A percentile compares a stretch with the other conserved stretches of the same genome.
phyloP scores from a whole-genome alignment of 2,329 filamentous ascomycete genomes.

The Paradendryphiella salina region DNA sequence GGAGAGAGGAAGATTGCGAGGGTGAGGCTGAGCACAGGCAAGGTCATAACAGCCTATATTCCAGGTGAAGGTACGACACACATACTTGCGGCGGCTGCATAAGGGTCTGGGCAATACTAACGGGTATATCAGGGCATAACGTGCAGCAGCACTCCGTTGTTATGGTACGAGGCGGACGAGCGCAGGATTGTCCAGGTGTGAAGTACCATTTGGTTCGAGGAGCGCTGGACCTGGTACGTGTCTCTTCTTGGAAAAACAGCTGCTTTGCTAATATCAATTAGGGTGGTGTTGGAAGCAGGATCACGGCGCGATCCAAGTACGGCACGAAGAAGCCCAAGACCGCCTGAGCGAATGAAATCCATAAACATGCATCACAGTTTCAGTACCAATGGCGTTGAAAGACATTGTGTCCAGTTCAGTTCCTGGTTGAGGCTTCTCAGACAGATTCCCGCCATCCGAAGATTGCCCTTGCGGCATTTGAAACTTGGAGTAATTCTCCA shows the following conservation, averaged over 20 bases:
- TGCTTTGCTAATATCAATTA: slow-evolving; percentile 49
- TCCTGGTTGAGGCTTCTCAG: not conserved
- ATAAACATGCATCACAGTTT: slow-evolving; percentile 35
- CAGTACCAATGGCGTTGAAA: slow-evolving; percentile 33
- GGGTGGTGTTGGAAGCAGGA: slow-evolving; percentile 87
- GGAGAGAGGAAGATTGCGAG: slow-evolving; percentile 95
- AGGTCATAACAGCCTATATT: slow-evolving; percentile 89
- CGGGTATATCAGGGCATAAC: slow-evolving; percentile 69
- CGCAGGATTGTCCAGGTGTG: slow-evolving; percentile 98
- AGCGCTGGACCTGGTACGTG: slow-evolving; percentile 84
- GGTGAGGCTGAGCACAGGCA: slow-evolving; percentile 84
- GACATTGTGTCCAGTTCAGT: not conserved
- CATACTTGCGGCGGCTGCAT: slow-evolving; percentile 3
- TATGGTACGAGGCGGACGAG: slow-evolving; percentile 86
- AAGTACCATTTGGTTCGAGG: slow-evolving; percentile 92
- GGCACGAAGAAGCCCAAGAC: slow-evolving; percentile 97
- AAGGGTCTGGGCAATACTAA: slow-evolving; percentile 9
- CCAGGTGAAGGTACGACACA: slow-evolving; percentile 74
- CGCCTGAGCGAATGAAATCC: slow-evolving; percentile 23
- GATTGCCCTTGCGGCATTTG: not conserved
- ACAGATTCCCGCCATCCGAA: not conserved
- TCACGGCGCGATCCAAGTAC: slow-evolving; percentile 90
- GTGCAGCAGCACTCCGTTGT: slow-evolving; percentile 99
- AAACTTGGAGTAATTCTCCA: too few relatives aligned
- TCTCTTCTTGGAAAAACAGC: not conserved